Percentiles rank a stretch among this genome's conserved stretches.
Conservation (phyloP, 352 stramenopile species). For the Globisporangium nagaii region DNA sequence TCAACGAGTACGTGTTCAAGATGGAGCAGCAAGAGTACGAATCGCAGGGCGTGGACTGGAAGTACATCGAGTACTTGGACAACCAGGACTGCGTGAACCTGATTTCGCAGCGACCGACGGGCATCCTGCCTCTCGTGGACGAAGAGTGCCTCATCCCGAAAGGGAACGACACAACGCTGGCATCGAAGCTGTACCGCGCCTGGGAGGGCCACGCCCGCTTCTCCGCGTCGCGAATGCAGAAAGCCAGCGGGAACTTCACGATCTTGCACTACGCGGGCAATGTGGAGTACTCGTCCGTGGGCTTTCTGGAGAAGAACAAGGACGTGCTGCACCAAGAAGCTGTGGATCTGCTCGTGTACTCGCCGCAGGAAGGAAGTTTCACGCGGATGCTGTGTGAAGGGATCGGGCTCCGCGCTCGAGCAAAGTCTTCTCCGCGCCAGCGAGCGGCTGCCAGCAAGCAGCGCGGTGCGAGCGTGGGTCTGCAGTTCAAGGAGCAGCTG, state of each 20-base stretch:
- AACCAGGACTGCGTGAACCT: conserved; percentile 89
- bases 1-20: conserved; percentile 89
- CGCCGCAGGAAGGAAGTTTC: conserved; percentile 68
- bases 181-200: conserved; percentile 75
- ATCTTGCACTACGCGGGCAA: conserved; percentile 80
- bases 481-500: conserved; percentile 86
- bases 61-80: conserved; percentile 81
- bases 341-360: conserved; percentile 74
- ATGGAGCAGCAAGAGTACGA: conserved; percentile 83
- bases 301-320: conserved; percentile 87
- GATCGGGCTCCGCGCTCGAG: conserved; percentile 36
- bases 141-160: conserved; percentile 87
- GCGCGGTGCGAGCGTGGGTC: conserved; percentile 66
- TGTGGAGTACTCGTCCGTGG: conserved; percentile 70
- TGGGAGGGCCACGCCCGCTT: conserved; percentile 63
- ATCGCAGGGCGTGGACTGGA: conserved; percentile 76
- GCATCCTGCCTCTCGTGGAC: conserved; percentile 81
- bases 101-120: conserved; percentile 83
- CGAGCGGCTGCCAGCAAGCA: conserved; percentile 58
- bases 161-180: conserved; percentile 75
- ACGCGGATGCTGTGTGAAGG: conserved; percentile 63
- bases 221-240: conserved; percentile 70
- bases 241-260: conserved; percentile 62
- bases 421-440: conserved; percentile 52
- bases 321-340: conserved; percentile 79